A percentile compares a stretch with the other conserved stretches of the same genome.
Evolutionary conservation across 805 yeast species (phyloP).

Genomic region (Monosporozyma solicola): DNA sequence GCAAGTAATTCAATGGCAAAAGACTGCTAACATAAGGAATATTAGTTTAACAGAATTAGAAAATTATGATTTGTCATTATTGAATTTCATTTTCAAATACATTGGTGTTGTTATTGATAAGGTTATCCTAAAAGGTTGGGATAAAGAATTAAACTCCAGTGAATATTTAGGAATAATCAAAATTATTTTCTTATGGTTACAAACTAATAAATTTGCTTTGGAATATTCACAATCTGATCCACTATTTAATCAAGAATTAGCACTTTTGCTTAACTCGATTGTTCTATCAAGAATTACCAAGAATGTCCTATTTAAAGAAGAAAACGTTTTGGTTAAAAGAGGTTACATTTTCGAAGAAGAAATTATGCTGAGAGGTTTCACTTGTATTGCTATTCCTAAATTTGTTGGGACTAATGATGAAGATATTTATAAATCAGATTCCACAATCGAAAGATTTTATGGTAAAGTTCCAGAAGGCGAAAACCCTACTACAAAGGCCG

Average conservation of each 20-base stretch:
- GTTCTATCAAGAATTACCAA: conserved; percentile 8
- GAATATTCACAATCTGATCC: conserved; percentile 29
- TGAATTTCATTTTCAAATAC: conserved; percentile 36
- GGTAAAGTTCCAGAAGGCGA: conserved; percentile 10
- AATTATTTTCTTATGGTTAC: conserved; percentile 49
- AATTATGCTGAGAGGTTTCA: conserved; percentile 50
- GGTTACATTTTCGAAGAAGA: conserved; percentile 55
- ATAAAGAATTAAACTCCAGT: conserved; percentile 11
- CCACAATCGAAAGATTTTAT: conserved; percentile 13
- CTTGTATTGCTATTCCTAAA: conserved; percentile 30
- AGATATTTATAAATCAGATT: conserved; percentile 11
- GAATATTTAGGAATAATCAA: conserved; percentile 36
- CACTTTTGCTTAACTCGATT: conserved; percentile 27
- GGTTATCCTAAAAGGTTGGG: conserved; percentile 26
- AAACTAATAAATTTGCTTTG: conserved; percentile 38
- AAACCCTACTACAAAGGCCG: conserved; percentile 6
- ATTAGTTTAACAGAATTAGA: conserved; percentile 8
- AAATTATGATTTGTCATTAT: conserved; percentile 13
- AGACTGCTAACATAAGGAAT: conserved; percentile 3
- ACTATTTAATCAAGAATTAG: conserved; percentile 26
- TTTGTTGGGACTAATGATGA: conserved; percentile 55
- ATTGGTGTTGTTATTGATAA: conserved; percentile 29
- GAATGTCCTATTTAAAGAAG: conserved; percentile 3
- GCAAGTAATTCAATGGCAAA: background rate
- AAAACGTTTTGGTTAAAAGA: conserved; percentile 37